phyloP scores from a whole-genome alignment of 257 asterid species.

The Cynanchum wilfordii region DNA sequence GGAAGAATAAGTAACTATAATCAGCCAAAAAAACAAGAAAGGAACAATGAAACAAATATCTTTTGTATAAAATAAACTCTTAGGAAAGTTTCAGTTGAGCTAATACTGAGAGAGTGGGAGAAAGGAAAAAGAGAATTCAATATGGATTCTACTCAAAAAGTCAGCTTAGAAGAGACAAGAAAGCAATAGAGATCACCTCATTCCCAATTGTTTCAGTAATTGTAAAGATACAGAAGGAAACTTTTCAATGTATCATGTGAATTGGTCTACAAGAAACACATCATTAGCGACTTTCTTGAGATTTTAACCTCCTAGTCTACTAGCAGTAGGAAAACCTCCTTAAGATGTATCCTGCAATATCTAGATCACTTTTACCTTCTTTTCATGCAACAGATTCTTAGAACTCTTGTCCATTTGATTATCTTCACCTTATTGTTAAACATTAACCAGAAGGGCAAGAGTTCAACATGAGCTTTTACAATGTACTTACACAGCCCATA shows the following conservation, averaged over 20 bases:
- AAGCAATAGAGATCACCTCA: neutral
- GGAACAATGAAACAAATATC: neutral
- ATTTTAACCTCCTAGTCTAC: neutral
- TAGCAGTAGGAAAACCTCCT: neutral
- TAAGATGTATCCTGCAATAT: neutral
- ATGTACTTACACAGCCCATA: neutral
- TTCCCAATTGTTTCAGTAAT: neutral
- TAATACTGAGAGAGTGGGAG: neutral
- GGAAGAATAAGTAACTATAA: slow-evolving; percentile 64
- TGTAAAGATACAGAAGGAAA: neutral
- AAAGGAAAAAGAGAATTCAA: neutral
- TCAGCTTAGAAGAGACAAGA: neutral
- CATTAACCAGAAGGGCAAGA: neutral
- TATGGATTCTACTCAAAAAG: neutral
- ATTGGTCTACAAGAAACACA: neutral
- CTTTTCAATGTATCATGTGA: neutral
- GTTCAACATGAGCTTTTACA: neutral
- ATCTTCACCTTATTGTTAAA: neutral
- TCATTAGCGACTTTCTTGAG: neutral
- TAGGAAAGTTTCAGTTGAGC: slow-evolving; percentile 6
- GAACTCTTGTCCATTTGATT: neutral
- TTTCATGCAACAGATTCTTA: neutral
- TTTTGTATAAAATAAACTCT: neutral
- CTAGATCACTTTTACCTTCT: neutral
- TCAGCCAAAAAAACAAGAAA: slow-evolving; percentile 33